A percentile compares a stretch with the other conserved stretches of the same genome.
Conservation (phyloP, 345 rosid genomes). For the Syzygium aqueum region DNA sequence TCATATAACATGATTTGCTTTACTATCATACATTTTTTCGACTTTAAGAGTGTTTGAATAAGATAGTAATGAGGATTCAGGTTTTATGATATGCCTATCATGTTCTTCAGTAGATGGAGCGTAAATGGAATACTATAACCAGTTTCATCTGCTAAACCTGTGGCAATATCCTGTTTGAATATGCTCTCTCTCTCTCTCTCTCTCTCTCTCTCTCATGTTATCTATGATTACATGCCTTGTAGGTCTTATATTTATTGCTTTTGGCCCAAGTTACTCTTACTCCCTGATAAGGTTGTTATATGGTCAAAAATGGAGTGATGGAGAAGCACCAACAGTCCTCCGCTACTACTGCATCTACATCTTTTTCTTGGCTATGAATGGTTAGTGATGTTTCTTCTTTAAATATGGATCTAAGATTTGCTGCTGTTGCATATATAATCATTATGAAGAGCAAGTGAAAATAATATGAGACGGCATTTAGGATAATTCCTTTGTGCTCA, state of each 20-base stretch:
- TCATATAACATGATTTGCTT: neutral
- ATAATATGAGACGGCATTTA: neutral
- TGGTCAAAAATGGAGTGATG: constrained; percentile 95
- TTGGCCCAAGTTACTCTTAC: constrained; percentile 97
- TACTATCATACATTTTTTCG: neutral
- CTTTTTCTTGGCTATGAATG: constrained; percentile 31
- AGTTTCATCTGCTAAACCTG: neutral
- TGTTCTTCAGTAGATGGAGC: neutral
- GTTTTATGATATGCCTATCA: neutral
- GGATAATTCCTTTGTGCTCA: neutral
- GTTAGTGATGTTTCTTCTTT: constrained; percentile 3
- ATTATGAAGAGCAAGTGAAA: neutral
- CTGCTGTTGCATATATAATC: neutral
- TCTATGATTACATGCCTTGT: neutral
- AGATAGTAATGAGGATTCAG: neutral
- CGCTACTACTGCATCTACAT: constrained; percentile 78
- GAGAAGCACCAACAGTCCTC: constrained; percentile 80
- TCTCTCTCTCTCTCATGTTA: neutral
- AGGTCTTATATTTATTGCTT: constrained; percentile 60
- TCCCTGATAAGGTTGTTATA: constrained; percentile 78
- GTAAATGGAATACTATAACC: neutral
- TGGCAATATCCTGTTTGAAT: neutral
- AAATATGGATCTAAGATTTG: neutral
- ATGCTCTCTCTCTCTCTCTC: neutral
- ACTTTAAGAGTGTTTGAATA: neutral